Evolutionary conservation across 2,329 filamentous ascomycete species (phyloP), one percentile per base, ranked within the genome.

Genomic region (Aspergillus sp.): DNA sequence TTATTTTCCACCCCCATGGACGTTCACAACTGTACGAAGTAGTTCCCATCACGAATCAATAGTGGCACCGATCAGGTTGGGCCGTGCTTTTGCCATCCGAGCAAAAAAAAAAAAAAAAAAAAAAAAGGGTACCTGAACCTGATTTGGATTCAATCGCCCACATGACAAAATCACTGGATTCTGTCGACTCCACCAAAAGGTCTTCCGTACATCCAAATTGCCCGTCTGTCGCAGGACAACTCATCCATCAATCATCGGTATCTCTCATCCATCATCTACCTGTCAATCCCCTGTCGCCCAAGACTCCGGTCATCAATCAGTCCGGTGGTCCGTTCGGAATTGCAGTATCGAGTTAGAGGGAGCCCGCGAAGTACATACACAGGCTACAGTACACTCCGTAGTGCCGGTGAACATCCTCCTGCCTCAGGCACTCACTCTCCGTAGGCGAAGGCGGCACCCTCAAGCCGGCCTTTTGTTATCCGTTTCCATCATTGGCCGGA

Each of bases 141-240:
- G 45, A 47, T 47, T 20, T 47, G 45, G 20, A 22, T 55, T 49
- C 50, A 49, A 42, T 20, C 42, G 31, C 31, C 56, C 51, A 57
- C 56, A 53, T 57, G 56, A 57, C 51, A 50, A n/a, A 36, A 22
- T 49, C n/a, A 49, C 50, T 54, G 42, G 45, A 47, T 12, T 47
- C 45, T 20, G 2, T 14, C 45, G 22, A 3, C 45, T 47, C 45
- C 45, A 47, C 45, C 45, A 18, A 47, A 7, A 20, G 9, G 18
- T 47, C 11, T 16, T 46, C 42, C n/a, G 26, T 29, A 29, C 26
- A n/a, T 47, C 9, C 45, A 47, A 11, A 11, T 47, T 22, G 22
- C 2, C 45, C 4, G 18, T 47, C 22, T 47, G 12, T 18, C 11
- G 22, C 20, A 24, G 45, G 36, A 42, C 36, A 42, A 42, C 36